Conservation (phyloP, 169 alveolate species). For the Plasmodium vivax region DNA sequence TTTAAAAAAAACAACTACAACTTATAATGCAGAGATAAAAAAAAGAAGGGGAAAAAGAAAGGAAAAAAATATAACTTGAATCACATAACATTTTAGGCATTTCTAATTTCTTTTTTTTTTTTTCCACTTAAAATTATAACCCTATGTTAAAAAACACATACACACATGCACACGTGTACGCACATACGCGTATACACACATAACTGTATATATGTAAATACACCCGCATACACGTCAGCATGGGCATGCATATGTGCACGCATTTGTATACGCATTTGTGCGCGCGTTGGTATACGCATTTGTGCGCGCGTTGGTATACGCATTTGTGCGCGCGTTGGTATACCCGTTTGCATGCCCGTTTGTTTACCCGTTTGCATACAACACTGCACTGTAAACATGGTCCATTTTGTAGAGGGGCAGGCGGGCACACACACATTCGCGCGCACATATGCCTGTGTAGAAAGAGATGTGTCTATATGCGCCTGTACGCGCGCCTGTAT, state of each 20-base stretch:
- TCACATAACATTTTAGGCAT: slow-evolving; percentile 44
- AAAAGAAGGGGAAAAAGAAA: background rate
- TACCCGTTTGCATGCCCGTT: no score
- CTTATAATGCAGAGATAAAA: slow-evolving; percentile 16
- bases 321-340: background rate
- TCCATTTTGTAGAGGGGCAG: background rate
- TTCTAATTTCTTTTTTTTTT: slow-evolving; percentile 31
- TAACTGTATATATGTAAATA: background rate
- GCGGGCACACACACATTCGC: background rate
- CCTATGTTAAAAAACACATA: background rate
- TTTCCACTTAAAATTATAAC: background rate
- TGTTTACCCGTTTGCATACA: background rate
- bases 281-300: no score
- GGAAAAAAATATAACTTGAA: background rate
- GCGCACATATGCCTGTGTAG: background rate
- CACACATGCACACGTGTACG: background rate
- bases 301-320: background rate
- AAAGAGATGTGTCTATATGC: background rate
- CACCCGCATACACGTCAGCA: background rate
- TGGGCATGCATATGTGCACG: background rate
- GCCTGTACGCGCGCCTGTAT: background rate
- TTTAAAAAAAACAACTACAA: slow-evolving; percentile 41
- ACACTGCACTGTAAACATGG: background rate
- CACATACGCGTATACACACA: slow-evolving; percentile 3
- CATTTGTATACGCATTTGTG: background rate